Conservation (phyloP, 345 rosid species). For the Acer campestre region DNA sequence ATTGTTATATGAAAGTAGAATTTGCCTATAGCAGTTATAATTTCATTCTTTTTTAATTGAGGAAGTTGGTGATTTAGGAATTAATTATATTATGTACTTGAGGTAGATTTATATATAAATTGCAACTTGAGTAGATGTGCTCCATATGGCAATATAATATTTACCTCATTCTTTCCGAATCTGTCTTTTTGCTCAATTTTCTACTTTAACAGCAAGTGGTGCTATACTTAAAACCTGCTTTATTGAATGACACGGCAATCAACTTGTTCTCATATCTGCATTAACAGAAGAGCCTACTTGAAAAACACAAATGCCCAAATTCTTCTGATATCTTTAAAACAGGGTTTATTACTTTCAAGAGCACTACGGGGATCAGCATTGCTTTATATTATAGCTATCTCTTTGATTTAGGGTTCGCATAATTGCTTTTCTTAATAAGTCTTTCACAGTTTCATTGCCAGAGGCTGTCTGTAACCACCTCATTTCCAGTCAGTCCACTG, state of each 20-base stretch:
- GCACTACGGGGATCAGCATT: neutral
- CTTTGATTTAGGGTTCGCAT: neutral
- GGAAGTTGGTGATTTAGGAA: neutral
- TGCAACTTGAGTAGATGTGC: constrained; percentile 7
- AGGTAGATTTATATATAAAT: neutral
- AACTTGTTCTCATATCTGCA: neutral
- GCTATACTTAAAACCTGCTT: neutral
- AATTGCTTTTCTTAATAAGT: neutral
- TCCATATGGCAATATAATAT: neutral
- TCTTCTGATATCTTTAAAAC: neutral
- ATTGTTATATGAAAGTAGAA: neutral
- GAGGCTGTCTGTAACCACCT: neutral
- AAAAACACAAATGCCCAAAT: neutral
- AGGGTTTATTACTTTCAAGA: neutral
- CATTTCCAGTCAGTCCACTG: neutral
- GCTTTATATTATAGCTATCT: neutral
- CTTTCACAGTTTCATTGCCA: neutral
- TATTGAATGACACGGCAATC: neutral
- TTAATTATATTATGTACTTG: neutral
- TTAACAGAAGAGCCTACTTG: neutral
- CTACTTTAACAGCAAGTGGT: neutral
- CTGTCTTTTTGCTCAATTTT: neutral
- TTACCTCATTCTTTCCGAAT: neutral
- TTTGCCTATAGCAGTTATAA: neutral
- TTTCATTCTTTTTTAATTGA: neutral